Base-by-base conservation (phyloP, 2,329 filamentous ascomycete species). In the Zasmidium cellare region DNA sequence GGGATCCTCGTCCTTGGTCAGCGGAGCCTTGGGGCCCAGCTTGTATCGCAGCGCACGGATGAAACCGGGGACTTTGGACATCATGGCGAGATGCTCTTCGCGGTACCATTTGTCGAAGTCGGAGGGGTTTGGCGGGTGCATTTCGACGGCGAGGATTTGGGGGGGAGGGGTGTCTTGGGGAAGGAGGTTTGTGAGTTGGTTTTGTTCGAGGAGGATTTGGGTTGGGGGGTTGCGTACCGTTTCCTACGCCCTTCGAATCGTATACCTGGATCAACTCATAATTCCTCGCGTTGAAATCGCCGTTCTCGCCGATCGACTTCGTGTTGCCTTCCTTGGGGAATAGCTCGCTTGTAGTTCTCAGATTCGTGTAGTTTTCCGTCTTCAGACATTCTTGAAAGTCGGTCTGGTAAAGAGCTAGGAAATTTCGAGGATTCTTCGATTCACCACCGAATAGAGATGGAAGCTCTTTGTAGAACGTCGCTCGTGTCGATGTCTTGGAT, bases 331-430 rank as follows among this genome's bases (percentile, higher is more conserved):
- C 53, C 18, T 41, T 49, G 2, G 41, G 44, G 22, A 55, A 55
- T 12, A 55, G 16, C 25, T 55, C 53, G 46, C 45, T 49, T 18
- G 45, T 47, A n/a, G 14, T 55, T 20, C 46, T 19, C 22, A 50
- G 19, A 24, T 41, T 45, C 5, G 28, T 49, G 25, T 49, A 55
- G 11, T 49, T 48, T 14, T 49, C 45, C n/a, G 53, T 35, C 18
- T 55, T 44, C 45, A 55, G 16, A 14, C 46, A 47, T 18, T 55
- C 46, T 18, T n/a, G 24, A 24, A 38, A 41, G 16, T 55, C 53
- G 5, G 53, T 55, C 46, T 55, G 53, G 22, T 55, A 55, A n/a
- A 55, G 31, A 12, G 53, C 53, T 3, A 55, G 53, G 35, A 49
- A 55, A 24, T 55, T 55, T 14, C 46, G 19, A 19, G 53, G 46